Base-by-base conservation (phyloP, 139 green algal genomes). In the Zygnema circumcarinatum region DNA sequence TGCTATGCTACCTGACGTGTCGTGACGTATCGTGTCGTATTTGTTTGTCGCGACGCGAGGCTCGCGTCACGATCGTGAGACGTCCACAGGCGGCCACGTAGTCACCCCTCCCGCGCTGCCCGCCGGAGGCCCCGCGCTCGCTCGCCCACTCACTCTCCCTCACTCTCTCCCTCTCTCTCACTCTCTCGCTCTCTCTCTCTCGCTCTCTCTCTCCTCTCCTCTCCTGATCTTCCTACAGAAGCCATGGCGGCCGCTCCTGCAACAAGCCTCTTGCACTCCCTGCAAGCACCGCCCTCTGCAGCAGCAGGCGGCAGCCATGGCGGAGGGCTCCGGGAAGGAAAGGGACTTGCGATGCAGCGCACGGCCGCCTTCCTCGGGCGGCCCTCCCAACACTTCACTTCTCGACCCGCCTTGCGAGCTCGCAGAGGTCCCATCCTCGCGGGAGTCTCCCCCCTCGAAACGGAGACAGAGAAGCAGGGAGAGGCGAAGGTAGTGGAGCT, bases 21-120 rank as follows among this genome's bases (percentile, higher is more conserved):
- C 56, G 56, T 72, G 29, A 72, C 11, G 38, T 79, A 20, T 20
- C 33, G 76, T 80, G 47, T 38, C 39, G 47, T 84, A 80, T 32
- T n/a, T 35, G 29, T 35, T n/a, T n/a, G 29, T 72, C n/a, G 56
- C 56, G 29, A 35, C n/a, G 56, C 56, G 29, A 35, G 29, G 29
- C n/a, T 35, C 56, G 29, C n/a, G 29, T 35, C 56, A 72, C n/a
- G 29, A 72, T n/a, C 56, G 29, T 72, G 29, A 72, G 29, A 72
- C n/a, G 29, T n/a, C n/a, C n/a, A n/a, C 56, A 72, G 29, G 29
- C 56, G 29, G 29, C n/a, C 56, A 72, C n/a, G 56, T n/a, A 72
- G 29, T 35, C 56, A 72, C n/a, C n/a, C 56, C 29, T 72, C n/a
- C 29, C n/a, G 29, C 56, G 56, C n/a, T 35, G 29, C n/a, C n/a